Evolutionary conservation across 495 filamentous ascomycete species (phyloP), one percentile per base, ranked within the genome.

Genomic region (Xylaria palmicola): DNA sequence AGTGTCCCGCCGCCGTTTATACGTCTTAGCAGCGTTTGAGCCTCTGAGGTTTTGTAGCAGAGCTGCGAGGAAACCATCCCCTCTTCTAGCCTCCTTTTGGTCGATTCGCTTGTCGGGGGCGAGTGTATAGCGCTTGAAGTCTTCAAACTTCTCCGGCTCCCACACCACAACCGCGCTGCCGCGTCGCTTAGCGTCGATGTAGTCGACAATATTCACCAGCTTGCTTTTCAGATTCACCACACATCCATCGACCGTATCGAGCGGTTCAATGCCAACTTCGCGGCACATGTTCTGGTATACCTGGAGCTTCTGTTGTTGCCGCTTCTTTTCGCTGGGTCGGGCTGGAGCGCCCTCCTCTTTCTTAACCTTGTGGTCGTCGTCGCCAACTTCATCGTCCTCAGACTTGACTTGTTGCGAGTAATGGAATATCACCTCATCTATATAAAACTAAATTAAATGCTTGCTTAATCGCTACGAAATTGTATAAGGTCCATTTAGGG

Each of bases 151-250:
- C 0, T 39, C 9, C 47, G 59, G 66, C 1, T 15, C 26, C 68
- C 81, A 83, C 19, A 67, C 60, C 30, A 56, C 48, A 3, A 79
- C 67, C 3, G 43, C 44, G 3, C 56, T 59, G 2, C 66, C 62
- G 4, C 64, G 63, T 15, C 70, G 74, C 55, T 73, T 72, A 19
- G 72, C 68, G 17, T 86, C 77, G 15, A 85, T 73, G 1, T 83
- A 65, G 64, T 85, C 81, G 1, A 85, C 71, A 29, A 84, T 73
- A 61, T 85, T 85, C 64, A 85, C 75, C 3, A 80, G 63, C 19
- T 77, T 67, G 3, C 51, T 68, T n/a, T 69, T 73, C 4, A 74
- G 61, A 19, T 73, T 63, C 0, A 59, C 62, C 64, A 77, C 65
- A 53, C 72, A 75, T n/a, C 57, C 67, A 1, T 10, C 27, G 27